Evolutionary conservation across 2,329 filamentous ascomycete genomes (phyloP), one percentile per base, ranked within the genome.

Genomic region (Dactylellina drechsleri): DNA sequence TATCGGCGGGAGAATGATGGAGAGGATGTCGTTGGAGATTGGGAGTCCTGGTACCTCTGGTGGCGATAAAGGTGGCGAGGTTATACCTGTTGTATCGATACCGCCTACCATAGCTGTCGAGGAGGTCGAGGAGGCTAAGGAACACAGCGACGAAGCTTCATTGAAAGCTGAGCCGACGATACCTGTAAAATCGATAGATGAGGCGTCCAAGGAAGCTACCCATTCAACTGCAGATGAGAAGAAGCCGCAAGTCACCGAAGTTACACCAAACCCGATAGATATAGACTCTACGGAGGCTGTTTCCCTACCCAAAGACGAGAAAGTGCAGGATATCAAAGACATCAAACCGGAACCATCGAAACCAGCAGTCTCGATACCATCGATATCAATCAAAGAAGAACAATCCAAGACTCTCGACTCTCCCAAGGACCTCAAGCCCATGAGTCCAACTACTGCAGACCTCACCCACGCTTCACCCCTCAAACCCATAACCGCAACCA

Each of bases 401-500:
- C 13, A 40, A 2, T 23, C 57, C 26, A 68, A 75, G 56, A 12
- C 57, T 18, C 28, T 49, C 18, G 31, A 66, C 49, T 28, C 58
- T 5, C 59, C 53, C 20, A 57, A 52, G 18, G 52, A 45, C 16
- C 18, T 56, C 28, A 18, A 31, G 16, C 4, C 71, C 64, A 15
- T 28, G 58, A 20, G 28, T 45, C 52, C 64, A n/a, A 68, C 49
- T 12, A 65, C 54, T 20, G 4, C 53, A 2, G 64, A 68, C 15
- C 53, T 71, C 41, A 50, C 58, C 2, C 40, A 43, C 23, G 64
- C 71, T 36, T 68, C 71, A 10, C 64, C 64, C 13, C 45, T 75
- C 15, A 54, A 20, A 1, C 52, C 45, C 0, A 12, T 58, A 12
- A 53, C 50, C 16, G 20, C 52, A 7, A 20, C 23, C 7, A 26